A percentile compares a stretch with the other conserved stretches of the same genome.
Evolutionary conservation across 495 filamentous ascomycete species (phyloP).

Genomic region (Chaetomium cochliodes): DNA sequence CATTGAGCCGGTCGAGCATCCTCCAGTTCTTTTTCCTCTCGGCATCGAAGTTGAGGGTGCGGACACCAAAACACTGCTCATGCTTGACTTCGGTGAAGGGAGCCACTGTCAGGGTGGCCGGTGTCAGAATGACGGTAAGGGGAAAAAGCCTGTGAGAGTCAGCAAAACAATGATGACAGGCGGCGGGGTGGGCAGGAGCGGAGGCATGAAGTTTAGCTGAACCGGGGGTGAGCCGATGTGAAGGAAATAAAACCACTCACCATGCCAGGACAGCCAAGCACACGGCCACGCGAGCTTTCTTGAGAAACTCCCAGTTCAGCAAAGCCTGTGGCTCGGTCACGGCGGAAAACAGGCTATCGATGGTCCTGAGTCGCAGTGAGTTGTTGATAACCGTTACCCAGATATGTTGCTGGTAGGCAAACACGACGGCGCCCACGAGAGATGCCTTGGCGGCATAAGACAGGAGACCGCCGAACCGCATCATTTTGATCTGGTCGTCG

Average conservation of each 20-base stretch:
- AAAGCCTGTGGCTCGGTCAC: slow-evolving; percentile 35
- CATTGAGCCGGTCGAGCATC: slow-evolving; percentile 18
- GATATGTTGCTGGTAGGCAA: slow-evolving; percentile 34
- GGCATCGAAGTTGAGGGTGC: slow-evolving; percentile 35
- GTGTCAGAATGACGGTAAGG: slow-evolving; percentile 33
- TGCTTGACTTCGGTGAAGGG: slow-evolving; percentile 17
- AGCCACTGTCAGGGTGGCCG: slow-evolving; percentile 32
- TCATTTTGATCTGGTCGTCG: slow-evolving; percentile 33
- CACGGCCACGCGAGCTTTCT: slow-evolving; percentile 35
- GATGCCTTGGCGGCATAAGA: slow-evolving; percentile 32
- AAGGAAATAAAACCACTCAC: slow-evolving; percentile 14
- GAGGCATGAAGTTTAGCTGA: too few relatives aligned
- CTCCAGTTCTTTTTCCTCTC: slow-evolving; percentile 35
- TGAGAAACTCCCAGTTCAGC: slow-evolving; percentile 36
- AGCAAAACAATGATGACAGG: too few relatives aligned
- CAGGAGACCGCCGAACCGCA: slow-evolving; percentile 30
- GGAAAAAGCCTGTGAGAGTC: slow-evolving; percentile 28
- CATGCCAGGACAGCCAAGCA: slow-evolving; percentile 36
- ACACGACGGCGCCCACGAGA: slow-evolving; percentile 31
- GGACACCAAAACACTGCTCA: slow-evolving; percentile 23
- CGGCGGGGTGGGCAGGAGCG: not conserved
- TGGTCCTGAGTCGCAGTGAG: slow-evolving; percentile 27
- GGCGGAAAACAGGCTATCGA: slow-evolving; percentile 40
- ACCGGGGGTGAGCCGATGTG: not conserved
- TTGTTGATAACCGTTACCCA: slow-evolving; percentile 33